A percentile compares a stretch with the other conserved stretches of the same genome.
Conservation (phyloP, 768 basidiomycete genomes). For the Lactifluus pinguis region DNA sequence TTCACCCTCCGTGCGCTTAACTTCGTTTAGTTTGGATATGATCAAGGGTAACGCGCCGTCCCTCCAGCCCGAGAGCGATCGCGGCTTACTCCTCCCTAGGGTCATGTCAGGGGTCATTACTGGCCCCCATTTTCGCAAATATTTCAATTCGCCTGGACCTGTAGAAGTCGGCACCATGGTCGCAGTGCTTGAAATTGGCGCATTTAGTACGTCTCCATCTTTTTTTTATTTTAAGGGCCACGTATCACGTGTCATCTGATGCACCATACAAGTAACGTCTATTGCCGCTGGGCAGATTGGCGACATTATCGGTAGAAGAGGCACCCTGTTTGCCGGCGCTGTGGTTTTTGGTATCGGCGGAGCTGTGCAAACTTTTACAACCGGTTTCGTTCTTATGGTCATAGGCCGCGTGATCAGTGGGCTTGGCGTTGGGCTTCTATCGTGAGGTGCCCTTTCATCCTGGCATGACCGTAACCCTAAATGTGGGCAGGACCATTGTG, state of each 20-base stretch:
- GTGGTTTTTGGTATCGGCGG: constrained; percentile 82
- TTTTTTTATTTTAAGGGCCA: background rate
- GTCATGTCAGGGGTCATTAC: constrained; percentile 93
- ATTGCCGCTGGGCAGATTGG: constrained; percentile 83
- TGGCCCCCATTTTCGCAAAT: constrained; percentile 71
- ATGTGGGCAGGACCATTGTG: constrained; percentile 68
- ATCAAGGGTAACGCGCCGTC: constrained; percentile 58
- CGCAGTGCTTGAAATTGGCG: constrained; percentile 88
- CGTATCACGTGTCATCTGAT: background rate
- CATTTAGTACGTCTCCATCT: constrained; percentile 52
- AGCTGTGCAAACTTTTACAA: constrained; percentile 73
- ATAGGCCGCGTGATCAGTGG: constrained; percentile 77
- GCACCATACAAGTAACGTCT: constrained; percentile 58
- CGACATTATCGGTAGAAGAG: constrained; percentile 76
- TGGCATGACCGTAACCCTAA: background rate
- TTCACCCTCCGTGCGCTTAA: constrained; percentile 3
- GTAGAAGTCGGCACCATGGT: constrained; percentile 89
- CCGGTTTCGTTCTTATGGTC: constrained; percentile 74
- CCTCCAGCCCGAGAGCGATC: constrained; percentile 10
- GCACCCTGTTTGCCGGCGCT: constrained; percentile 78
- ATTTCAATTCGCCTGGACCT: constrained; percentile 69
- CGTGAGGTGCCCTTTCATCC: constrained; percentile 39
- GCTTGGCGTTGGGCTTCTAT: constrained; percentile 83
- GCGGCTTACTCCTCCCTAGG: constrained; percentile 29
- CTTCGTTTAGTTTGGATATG: constrained; percentile 62